phyloP scores from a whole-genome alignment of 257 asterid species.

The Striga asiatica region DNA sequence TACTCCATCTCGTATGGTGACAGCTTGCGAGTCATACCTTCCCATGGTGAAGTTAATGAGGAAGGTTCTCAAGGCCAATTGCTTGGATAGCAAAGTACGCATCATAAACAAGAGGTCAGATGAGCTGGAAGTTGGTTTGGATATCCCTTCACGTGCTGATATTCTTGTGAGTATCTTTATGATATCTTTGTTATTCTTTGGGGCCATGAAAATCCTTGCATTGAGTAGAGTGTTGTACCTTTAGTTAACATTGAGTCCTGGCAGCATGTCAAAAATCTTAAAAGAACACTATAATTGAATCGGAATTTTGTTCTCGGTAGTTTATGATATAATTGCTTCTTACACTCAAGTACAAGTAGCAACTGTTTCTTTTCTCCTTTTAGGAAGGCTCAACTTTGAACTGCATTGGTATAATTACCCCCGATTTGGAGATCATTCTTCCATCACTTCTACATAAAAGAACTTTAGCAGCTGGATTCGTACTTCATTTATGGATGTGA shows the following conservation, averaged over 20 bases:
- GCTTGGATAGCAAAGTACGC: slow-evolving; percentile 50
- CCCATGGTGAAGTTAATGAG: slow-evolving; percentile 89
- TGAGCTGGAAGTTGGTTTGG: slow-evolving; percentile 72
- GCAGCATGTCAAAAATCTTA: too few relatives aligned
- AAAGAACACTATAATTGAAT: too few relatives aligned
- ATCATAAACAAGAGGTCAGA: slow-evolving; percentile 84
- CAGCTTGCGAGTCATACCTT: slow-evolving; percentile 93
- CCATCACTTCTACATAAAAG: too few relatives aligned
- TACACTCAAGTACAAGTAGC: not conserved
- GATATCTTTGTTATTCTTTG: not conserved
- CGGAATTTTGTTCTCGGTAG: too few relatives aligned
- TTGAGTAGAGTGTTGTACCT: not conserved
- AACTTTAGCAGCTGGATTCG: not conserved
- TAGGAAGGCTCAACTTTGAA: slow-evolving; percentile 5
- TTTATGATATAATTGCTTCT: slow-evolving; percentile 5
- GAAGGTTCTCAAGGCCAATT: slow-evolving; percentile 59
- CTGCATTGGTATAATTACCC: not conserved
- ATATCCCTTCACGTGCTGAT: slow-evolving; percentile 70
- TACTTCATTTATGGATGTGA: not conserved
- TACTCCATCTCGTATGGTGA: slow-evolving; percentile 48
- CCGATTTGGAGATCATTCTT: not conserved
- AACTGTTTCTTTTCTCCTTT: not conserved
- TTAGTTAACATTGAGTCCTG: not conserved
- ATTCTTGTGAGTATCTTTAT: slow-evolving; percentile 55
- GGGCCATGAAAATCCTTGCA: not conserved